phyloP scores from a whole-genome alignment of 108 stramenopile species.

The Conticribra weissflogii region DNA sequence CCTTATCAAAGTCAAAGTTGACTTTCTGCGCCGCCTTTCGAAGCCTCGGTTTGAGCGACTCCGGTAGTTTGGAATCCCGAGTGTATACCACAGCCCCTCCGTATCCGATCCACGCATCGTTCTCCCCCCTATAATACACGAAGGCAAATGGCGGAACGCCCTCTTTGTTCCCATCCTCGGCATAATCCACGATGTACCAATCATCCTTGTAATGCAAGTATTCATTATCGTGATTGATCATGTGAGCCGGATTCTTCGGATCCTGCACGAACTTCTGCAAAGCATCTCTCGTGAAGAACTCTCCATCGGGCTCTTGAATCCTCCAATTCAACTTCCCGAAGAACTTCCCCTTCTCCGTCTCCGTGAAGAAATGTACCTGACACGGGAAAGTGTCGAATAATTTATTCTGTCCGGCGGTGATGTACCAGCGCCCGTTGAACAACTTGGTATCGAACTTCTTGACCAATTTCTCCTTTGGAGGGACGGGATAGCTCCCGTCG shows the following conservation, averaged over 20 bases:
- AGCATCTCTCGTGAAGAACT: slow-evolving; percentile 93
- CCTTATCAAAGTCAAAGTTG: slow-evolving; percentile 83
- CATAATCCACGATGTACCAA: slow-evolving; percentile 96
- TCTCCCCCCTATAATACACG: slow-evolving; percentile 93
- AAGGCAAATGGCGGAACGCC: slow-evolving; percentile 89
- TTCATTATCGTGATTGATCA: slow-evolving; percentile 97
- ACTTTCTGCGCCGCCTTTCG: slow-evolving; percentile 86
- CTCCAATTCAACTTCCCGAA: slow-evolving; percentile 94
- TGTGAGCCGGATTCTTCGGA: slow-evolving; percentile 77
- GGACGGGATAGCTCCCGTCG: slow-evolving; percentile 91
- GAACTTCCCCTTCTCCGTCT: slow-evolving; percentile 83
- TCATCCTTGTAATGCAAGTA: slow-evolving; percentile 97
- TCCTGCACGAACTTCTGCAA: slow-evolving; percentile 92
- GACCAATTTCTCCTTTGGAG: slow-evolving; percentile 61
- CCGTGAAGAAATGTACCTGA: slow-evolving; percentile 97
- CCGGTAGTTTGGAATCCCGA: slow-evolving; percentile 77
- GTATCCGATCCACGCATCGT: slow-evolving; percentile 98
- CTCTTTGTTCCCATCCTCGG: slow-evolving; percentile 73
- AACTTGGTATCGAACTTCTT: slow-evolving; percentile 84
- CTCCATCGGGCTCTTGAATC: slow-evolving; percentile 94
- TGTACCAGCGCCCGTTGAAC: slow-evolving; percentile 93
- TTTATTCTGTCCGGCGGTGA: slow-evolving; percentile 92
- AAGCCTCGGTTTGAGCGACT: slow-evolving; percentile 75
- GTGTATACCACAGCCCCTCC: slow-evolving; percentile 96
- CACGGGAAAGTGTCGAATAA: slow-evolving; percentile 96